These are phyloP conservation scores for Anthoceros angustus DNA, from an alignment of 225 moss, liverwort and hornwort genomes.

Conservation along the genomic window DNA sequence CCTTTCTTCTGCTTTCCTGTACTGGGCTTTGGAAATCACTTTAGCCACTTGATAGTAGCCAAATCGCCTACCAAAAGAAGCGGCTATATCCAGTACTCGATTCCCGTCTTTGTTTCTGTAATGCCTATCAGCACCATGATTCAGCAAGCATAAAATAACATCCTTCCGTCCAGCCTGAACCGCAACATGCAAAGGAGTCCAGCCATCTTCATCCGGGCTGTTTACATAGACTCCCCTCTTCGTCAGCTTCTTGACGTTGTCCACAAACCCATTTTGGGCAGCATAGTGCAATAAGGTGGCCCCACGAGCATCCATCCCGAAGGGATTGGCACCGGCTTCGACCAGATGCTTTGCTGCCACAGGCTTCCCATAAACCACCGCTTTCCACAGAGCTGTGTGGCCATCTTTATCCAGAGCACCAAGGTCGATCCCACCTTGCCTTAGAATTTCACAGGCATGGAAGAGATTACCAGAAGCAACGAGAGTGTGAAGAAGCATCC, in stretches of 20 bases:
- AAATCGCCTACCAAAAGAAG: constrained; percentile 74
- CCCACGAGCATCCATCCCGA: constrained; percentile 30
- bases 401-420: background rate
- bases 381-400: background rate
- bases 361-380: background rate
- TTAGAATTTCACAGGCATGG: background rate
- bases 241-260: constrained; percentile 40
- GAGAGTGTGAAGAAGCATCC: background rate
- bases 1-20: background rate
- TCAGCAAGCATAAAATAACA: constrained; percentile 48
- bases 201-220: constrained; percentile 42
- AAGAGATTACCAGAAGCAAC: background rate
- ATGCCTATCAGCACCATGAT: constrained; percentile 44
- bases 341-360: background rate
- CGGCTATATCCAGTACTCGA: constrained; percentile 58
- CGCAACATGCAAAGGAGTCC: constrained; percentile 86
- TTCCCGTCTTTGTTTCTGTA: constrained; percentile 39
- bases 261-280: constrained; percentile 35
- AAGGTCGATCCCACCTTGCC: background rate
- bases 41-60: constrained; percentile 71
- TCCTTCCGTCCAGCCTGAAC: constrained; percentile 75
- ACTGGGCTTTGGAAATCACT: constrained; percentile 42
- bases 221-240: constrained; percentile 53
- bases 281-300: constrained; percentile 66
- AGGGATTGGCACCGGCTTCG: background rate